Base-by-base conservation (phyloP, 2,329 filamentous ascomycete genomes). In the Cytospora schulzeri region DNA sequence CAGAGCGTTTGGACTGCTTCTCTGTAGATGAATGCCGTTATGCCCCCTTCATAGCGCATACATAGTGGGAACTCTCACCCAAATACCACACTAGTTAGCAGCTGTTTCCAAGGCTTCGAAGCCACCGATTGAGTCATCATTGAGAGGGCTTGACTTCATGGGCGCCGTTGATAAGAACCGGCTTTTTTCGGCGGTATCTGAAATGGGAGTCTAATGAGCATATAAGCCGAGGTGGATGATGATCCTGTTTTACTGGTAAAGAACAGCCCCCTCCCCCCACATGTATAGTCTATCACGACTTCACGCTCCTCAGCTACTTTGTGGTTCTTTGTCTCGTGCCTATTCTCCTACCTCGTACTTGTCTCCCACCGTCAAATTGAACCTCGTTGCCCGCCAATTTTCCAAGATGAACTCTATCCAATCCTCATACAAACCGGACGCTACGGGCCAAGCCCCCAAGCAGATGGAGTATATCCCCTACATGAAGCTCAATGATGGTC, bases 401-500 rank as follows among this genome's bases (percentile, higher is more conserved):
- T 11, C 35, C 67, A 73, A 62, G 4, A 82, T 83, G 80, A 76
- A 79, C 69, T 82, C 81, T 7, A 76, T 76, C 59, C 73, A 74
- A 9, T 71, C 77, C 15, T 69, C 74, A 28, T 79, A 75, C 71
- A 73, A 75, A 60, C 76, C 79, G 26, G 73, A 78, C 67, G 74
- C 77, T 26, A 76, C 76, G 54, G 77, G 76, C n/a, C 68, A 68
- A 7, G 63, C 72, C n/a, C 76, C 79, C 15, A 79, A 81, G 73
- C 79, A 81, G 70, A 65, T 71, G 14, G 70, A 71, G 1, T 75
- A 76, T 59, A 74, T 89, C 48, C 88, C 88, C 1, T 79, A 76
- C 62, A 75, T 92, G 62, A 91, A 89, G 77, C 81, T 93, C 63
- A 91, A 91, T 69, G 89, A 93, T 78, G 90, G 89, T 67, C 85